Conservation (phyloP, 2,329 filamentous ascomycete species). For the Sphaerulina vaccinii region DNA sequence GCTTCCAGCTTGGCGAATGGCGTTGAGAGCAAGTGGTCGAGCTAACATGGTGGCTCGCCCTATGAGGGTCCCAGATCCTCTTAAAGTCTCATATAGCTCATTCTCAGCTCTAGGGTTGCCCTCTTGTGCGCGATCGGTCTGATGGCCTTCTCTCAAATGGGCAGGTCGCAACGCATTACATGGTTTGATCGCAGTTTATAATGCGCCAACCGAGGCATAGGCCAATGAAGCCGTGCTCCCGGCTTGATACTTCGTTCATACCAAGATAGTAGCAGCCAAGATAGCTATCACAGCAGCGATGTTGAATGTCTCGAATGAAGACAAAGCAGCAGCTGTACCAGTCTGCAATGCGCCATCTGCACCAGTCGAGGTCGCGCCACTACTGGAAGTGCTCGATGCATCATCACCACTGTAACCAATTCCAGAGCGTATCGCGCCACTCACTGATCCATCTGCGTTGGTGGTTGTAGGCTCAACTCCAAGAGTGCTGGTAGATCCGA, state of each 20-base stretch:
- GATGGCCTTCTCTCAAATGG: too few relatives aligned
- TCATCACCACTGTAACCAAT: conserved; percentile 2
- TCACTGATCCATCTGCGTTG: background rate
- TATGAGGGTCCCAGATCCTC: too few relatives aligned
- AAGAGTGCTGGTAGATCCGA: conserved; percentile 7
- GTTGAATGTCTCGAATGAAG: conserved; percentile 9
- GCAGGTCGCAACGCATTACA: too few relatives aligned
- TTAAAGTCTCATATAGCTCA: too few relatives aligned
- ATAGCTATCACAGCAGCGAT: conserved; percentile 4
- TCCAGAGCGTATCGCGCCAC: conserved; percentile 7
- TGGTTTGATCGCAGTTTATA: too few relatives aligned
- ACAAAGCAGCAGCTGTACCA: background rate
- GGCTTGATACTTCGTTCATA: background rate
- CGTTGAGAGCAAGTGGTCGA: too few relatives aligned
- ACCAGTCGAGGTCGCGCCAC: background rate
- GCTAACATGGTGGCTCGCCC: too few relatives aligned
- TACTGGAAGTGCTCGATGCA: background rate
- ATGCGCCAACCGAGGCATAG: background rate
- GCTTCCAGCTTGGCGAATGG: too few relatives aligned
- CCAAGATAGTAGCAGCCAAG: conserved; percentile 2
- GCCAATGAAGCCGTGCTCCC: background rate
- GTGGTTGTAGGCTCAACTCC: conserved; percentile 4
- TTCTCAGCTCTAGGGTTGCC: too few relatives aligned
- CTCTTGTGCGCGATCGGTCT: too few relatives aligned
- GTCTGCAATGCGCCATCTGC: background rate